A percentile compares a stretch with the other conserved stretches of the same genome.
These are phyloP conservation scores for Lyophyllum decastes DNA, from an alignment of 768 basidiomycete species.

Conservation along the genomic window DNA sequence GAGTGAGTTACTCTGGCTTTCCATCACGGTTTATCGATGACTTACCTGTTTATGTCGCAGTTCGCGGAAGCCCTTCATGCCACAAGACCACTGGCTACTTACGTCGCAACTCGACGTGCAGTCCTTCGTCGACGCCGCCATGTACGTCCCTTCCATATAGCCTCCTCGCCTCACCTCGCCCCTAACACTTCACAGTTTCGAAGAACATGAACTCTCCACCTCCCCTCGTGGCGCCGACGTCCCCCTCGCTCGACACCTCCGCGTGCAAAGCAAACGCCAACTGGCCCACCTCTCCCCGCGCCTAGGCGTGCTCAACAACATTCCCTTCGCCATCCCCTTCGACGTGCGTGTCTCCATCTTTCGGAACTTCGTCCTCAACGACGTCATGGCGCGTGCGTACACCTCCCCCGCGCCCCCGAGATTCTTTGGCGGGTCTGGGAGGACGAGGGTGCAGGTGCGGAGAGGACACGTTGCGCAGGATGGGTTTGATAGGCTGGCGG, in stretches of 20 bases:
- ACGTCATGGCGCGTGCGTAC: constrained; percentile 33
- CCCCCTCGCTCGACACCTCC: constrained; percentile 22
- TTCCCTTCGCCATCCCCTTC: constrained; percentile 95
- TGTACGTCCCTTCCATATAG: constrained; percentile 51
- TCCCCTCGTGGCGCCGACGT: constrained; percentile 10
- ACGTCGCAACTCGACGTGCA: constrained; percentile 45
- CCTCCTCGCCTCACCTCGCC: not conserved
- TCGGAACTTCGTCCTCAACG: constrained; percentile 76
- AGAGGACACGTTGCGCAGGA: constrained; percentile 83
- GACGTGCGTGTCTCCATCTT: constrained; percentile 89
- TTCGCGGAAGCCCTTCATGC: constrained; percentile 82
- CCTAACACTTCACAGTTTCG: constrained; percentile 43
- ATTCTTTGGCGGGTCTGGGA: constrained; percentile 9
- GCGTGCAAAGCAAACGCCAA: constrained; percentile 57
- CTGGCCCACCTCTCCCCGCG: constrained; percentile 79
- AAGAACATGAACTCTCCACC: constrained; percentile 58
- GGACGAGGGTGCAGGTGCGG: constrained; percentile 57
- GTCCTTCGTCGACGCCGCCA: constrained; percentile 84
- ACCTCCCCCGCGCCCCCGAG: not conserved
- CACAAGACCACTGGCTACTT: constrained; percentile 83
- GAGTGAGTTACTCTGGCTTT: constrained; percentile 58
- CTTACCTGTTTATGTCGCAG: constrained; percentile 37
- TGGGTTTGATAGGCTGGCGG: constrained; percentile 82
- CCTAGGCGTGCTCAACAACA: constrained; percentile 89
- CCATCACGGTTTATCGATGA: not conserved